Evolutionary conservation across 2,329 filamentous ascomycete species (phyloP), one percentile per base, ranked within the genome.

Genomic region (Capronia coronata): DNA sequence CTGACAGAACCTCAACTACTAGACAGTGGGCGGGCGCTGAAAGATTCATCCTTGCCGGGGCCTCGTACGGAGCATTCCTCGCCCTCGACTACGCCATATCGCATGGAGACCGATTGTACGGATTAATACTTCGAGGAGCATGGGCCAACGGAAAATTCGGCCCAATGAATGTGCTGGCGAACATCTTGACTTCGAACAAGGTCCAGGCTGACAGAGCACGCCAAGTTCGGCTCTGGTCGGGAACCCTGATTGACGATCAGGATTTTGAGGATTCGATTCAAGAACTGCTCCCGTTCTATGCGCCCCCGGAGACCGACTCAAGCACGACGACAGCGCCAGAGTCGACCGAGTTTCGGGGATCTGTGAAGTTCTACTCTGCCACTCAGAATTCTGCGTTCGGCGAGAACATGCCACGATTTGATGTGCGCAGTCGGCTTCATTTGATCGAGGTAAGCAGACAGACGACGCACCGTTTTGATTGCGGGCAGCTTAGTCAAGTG

Each of bases 371-470:
- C 42, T n/a, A 46, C 27, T 47, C 32, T 3, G 38, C 14, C 10
- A 54, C 51, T 3, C 51, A 54, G 16, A 54, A 54, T 18, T 54
- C 18, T 13, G 51, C 51, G 3, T 54, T 54, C 16, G 13, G 32
- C 30, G 16, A 43, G 5, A 54, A 45, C 25, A 30, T 50, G 43
- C 51, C 51, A 10, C 47, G 39, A 3, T 54, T 50, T 21, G 46
- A 54, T 18, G 51, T 54, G 19, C 47, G 51, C 13, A 21, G 41
- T 16, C 37, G 43, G 34, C 43, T 54, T 10, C 2, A 45, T 8
- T 16, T 23, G 22, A 50, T 54, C 39, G 47, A 46, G 37, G 51
- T 44, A 39, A 18, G 46, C 19, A n/a, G n/a, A n/a, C n/a, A n/a
- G n/a, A n/a, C n/a, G n/a, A n/a, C n/a, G n/a, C n/a, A n/a, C n/a